These are phyloP conservation scores for Larix kaempferi DNA, from an alignment of 75 land plant species.

Conservation along the genomic window DNA sequence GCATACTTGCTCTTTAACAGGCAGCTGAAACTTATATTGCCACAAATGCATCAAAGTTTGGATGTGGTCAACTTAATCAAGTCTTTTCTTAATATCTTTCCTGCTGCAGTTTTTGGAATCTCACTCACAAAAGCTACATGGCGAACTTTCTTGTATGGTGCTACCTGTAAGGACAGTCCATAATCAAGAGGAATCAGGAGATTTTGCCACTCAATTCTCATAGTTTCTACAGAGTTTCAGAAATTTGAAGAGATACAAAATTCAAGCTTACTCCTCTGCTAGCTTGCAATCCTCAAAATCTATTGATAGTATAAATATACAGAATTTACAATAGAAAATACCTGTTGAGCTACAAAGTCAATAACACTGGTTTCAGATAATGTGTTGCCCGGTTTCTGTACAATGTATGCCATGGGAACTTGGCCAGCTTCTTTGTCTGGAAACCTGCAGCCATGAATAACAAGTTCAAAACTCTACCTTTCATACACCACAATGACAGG, in stretches of 20 bases:
- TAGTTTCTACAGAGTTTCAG: no score
- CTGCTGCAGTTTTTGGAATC: constrained; percentile 56
- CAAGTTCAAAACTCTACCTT: neutral
- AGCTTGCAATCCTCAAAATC: neutral
- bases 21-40: neutral
- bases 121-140: constrained; percentile 40
- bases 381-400: constrained; percentile 39
- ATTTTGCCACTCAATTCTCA: no score
- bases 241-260: neutral
- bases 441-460: constrained; percentile 29
- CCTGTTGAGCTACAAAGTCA: constrained; percentile 66
- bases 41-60: neutral
- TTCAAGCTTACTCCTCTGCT: neutral
- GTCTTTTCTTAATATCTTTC: constrained; percentile 51
- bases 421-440: constrained; percentile 75
- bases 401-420: constrained; percentile 78
- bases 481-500: no score
- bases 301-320: neutral
- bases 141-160: constrained; percentile 54
- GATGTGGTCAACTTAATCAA: constrained; percentile 31
- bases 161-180: constrained; percentile 24
- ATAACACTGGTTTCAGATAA: constrained; percentile 41
- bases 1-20: neutral
- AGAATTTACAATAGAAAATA: constrained; percentile 10
- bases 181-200: no score